Evolutionary conservation across 2,329 filamentous ascomycete species (phyloP), one percentile per base, ranked within the genome.

Genomic region (Aspergillus vadensis): DNA sequence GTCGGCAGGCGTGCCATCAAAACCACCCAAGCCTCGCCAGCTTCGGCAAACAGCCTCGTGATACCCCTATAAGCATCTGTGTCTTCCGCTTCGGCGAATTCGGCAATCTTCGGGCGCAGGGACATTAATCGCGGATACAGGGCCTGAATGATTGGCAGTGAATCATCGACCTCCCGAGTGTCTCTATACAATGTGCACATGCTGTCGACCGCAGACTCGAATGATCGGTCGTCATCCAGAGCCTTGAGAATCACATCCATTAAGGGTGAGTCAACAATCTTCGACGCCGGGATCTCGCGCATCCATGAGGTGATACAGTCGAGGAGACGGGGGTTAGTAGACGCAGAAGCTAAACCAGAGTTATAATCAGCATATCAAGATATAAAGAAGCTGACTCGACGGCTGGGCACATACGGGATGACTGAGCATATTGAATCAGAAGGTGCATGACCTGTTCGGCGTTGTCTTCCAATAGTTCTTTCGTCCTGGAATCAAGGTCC

Each of bases 261-360:
- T 14, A 99, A 82, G 6, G 93, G 90, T 1, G 94, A 97, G 68
- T 89, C 89, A 67, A 96, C 89, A 65, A 99, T 87, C 63, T 91
- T 88, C 65, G 84, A 84, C 51, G 96, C 86, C 0, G 94, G 91
- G 6, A 99, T 91, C 78, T 99, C 95, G 68, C 92, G 87, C 67
- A 98, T 85, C 95, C 95, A 99, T 3, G 95, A 97, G 32, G 92
- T 96, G 69, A 98, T 92, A 75, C 95, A 98, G 70, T 97, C 92
- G 75, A 98, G 88, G 51, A 99, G 84, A 71, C 93, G 90, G 2
- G 94, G 93, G 72, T 97, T 97, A 64, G 88, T 89, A 8, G 92
- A 86, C 23, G 94, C 92, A 51, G 86, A 81, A 54, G 85, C 92
- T 92, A 70, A 66, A 61, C 21, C 32, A 41, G 62, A 41, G 70